These are phyloP conservation scores for Serendipita sp. DNA, from an alignment of 768 basidiomycete species.

Conservation along the genomic window DNA sequence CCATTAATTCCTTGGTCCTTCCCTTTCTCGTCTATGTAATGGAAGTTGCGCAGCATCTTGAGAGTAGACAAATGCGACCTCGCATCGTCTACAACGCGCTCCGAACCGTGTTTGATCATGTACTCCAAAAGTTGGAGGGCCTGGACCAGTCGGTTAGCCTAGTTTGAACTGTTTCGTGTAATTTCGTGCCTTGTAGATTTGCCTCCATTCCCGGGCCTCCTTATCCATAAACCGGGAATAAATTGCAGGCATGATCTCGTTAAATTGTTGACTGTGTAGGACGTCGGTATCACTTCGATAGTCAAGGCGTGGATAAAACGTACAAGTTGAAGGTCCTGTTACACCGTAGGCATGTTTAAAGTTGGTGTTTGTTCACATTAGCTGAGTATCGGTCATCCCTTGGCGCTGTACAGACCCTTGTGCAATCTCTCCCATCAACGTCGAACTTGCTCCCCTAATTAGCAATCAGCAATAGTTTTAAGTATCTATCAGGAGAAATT, in stretches of 20 bases:
- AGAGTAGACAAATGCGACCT: conserved; percentile 86
- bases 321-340: conserved; percentile 96
- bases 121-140: conserved; percentile 86
- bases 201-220: conserved; percentile 94
- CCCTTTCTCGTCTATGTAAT: conserved; percentile 96
- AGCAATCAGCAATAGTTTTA: not conserved
- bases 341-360: not conserved
- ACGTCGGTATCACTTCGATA: not conserved
- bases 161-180: not conserved
- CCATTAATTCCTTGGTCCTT: conserved; percentile 98
- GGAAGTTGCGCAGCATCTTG: conserved; percentile 95
- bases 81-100: conserved; percentile 95
- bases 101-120: conserved; percentile 90
- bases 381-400: not conserved
- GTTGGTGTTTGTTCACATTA: not conserved
- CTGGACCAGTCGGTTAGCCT: not conserved
- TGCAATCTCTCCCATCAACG: conserved; percentile 96
- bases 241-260: conserved; percentile 97
- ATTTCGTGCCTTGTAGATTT: conserved; percentile 79
- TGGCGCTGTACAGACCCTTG: conserved; percentile 53
- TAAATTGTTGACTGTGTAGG: conserved; percentile 72
- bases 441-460: conserved; percentile 87
- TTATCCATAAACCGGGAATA: conserved; percentile 95
- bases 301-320: conserved; percentile 18
- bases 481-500: not conserved